A percentile compares a stretch with the other conserved stretches of the same genome.
Conservation (phyloP, 129 eudicot genomes). For the Rutidosis leptorrhynchoides region DNA sequence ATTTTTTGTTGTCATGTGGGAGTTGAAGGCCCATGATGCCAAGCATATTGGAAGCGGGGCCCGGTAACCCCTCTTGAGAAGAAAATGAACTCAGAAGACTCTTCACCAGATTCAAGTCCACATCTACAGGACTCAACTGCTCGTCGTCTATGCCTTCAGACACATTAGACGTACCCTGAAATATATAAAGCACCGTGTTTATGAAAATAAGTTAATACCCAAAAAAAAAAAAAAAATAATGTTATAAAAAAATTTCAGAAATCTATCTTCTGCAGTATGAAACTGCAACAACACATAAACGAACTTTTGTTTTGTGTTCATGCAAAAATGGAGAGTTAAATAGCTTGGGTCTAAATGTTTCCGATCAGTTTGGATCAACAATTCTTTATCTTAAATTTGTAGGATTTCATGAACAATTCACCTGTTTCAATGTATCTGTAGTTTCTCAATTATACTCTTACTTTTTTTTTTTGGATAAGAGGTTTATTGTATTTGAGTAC, state of each 20-base stretch:
- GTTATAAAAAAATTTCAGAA: neutral
- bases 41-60: conserved; percentile 88
- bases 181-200: conserved; percentile 1
- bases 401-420: too few relatives aligned
- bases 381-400: too few relatives aligned
- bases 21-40: conserved; percentile 94
- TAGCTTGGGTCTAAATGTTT: neutral
- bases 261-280: neutral
- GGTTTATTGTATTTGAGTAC: neutral
- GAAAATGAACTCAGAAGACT: conserved; percentile 81
- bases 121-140: conserved; percentile 76
- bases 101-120: conserved; percentile 85
- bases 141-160: conserved; percentile 50
- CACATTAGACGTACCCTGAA: conserved; percentile 64
- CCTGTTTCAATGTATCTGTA: too few relatives aligned
- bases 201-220: conserved; percentile 2
- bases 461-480: neutral
- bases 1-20: conserved; percentile 63
- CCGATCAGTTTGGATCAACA: neutral
- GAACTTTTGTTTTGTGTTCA: too few relatives aligned
- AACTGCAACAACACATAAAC: neutral
- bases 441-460: too few relatives aligned
- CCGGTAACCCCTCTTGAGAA: conserved; percentile 90
- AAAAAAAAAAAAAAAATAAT: conserved; percentile 1
- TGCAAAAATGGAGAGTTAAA: neutral